Percentiles rank a stretch among this genome's conserved stretches.
These are phyloP conservation scores for Jasminum sambac DNA, from an alignment of 257 asterid species.

Conservation along the genomic window DNA sequence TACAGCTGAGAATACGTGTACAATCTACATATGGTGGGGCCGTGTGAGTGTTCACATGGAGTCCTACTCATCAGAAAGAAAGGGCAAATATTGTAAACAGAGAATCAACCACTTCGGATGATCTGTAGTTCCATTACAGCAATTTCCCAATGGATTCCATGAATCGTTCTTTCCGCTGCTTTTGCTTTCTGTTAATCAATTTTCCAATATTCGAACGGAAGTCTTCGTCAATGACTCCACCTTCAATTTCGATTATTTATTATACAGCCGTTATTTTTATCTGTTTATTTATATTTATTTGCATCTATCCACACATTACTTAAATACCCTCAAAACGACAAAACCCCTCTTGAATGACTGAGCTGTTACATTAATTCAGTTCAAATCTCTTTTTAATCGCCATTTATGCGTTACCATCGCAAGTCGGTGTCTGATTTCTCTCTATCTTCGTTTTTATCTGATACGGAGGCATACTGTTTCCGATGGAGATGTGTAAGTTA, in stretches of 20 bases:
- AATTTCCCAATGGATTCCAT: not conserved
- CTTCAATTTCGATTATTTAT: slow-evolving; percentile 33
- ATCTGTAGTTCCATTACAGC: not conserved
- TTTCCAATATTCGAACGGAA: slow-evolving; percentile 19
- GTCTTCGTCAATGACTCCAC: slow-evolving; percentile 58
- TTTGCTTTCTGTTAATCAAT: slow-evolving; percentile 29
- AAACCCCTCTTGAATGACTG: slow-evolving; percentile 23
- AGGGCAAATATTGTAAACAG: not conserved
- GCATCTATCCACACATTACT: slow-evolving; percentile 30
- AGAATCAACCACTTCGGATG: not conserved
- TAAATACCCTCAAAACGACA: slow-evolving; percentile 31
- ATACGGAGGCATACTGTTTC: not conserved
- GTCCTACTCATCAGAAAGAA: not conserved
- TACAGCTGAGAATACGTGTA: too few species aligned
- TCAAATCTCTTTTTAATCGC: slow-evolving; percentile 27
- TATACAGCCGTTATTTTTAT: slow-evolving; percentile 30
- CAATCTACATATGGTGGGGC: not conserved
- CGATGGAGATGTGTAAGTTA: slow-evolving; percentile 1
- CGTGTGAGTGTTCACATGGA: not conserved
- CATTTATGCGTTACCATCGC: slow-evolving; percentile 34
- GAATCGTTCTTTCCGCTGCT: slow-evolving; percentile 33
- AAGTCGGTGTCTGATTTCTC: slow-evolving; percentile 10
- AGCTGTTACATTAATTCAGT: slow-evolving; percentile 28
- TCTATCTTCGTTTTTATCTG: slow-evolving; percentile 4
- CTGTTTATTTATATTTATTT: slow-evolving; percentile 12